These are phyloP conservation scores for Macrolepiota fuliginosa DNA, from an alignment of 768 basidiomycete genomes.

Conservation along the genomic window DNA sequence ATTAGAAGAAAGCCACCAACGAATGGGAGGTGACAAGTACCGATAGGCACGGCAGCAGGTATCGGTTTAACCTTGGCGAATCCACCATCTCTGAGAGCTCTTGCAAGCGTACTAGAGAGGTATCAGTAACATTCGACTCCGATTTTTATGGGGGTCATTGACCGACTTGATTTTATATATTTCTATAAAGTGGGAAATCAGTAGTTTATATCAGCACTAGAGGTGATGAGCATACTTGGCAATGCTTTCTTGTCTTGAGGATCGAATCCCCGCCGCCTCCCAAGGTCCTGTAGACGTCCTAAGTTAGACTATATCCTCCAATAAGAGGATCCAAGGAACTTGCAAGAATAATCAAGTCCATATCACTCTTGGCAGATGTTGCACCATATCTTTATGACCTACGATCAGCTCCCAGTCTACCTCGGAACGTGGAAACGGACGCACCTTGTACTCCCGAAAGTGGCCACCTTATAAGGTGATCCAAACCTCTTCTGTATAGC, in stretches of 20 bases:
- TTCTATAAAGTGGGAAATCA: slow-evolving; percentile 13
- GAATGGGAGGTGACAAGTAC: slow-evolving; percentile 20
- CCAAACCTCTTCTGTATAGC: slow-evolving; percentile 30
- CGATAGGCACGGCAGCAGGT: slow-evolving; percentile 43
- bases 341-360: slow-evolving; percentile 54
- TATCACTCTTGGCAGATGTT: slow-evolving; percentile 37
- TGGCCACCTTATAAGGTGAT: slow-evolving; percentile 27
- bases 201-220: neutral
- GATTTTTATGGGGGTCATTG: neutral
- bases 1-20: neutral
- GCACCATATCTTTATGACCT: slow-evolving; percentile 36
- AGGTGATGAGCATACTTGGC: slow-evolving; percentile 6
- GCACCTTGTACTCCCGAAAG: slow-evolving; percentile 47
- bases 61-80: slow-evolving; percentile 31
- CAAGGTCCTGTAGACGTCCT: slow-evolving; percentile 22
- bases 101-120: slow-evolving; percentile 27
- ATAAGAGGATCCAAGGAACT: slow-evolving; percentile 15
- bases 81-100: slow-evolving; percentile 25
- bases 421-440: neutral
- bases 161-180: slow-evolving; percentile 28
- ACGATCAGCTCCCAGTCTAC: neutral
- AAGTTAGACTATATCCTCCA: neutral
- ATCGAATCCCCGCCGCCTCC: slow-evolving; percentile 16
- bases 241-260: slow-evolving; percentile 9
- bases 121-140: neutral